Evolutionary conservation across 148 eudicot species (phyloP).

Genomic region (Pharnaceum exiguum): DNA sequence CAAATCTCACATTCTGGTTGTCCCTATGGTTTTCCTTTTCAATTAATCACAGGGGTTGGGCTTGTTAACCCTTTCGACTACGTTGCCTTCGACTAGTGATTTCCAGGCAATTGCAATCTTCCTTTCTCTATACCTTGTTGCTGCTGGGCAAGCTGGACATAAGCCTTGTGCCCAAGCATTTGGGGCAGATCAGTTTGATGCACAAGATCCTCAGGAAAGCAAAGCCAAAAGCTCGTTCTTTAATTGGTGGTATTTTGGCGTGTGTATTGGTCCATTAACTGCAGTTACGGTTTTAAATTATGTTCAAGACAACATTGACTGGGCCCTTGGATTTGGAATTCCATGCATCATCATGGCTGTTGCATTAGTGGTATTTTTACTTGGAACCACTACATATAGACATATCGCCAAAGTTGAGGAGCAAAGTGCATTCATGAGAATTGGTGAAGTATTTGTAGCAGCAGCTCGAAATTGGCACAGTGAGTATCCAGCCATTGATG

Average conservation of each 20-base stretch:
- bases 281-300: slow-evolving; percentile 40
- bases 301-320: slow-evolving; percentile 72
- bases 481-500: slow-evolving; percentile 25
- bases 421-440: slow-evolving; percentile 56
- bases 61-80: slow-evolving; percentile 51
- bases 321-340: slow-evolving; percentile 91
- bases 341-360: slow-evolving; percentile 63
- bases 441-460: slow-evolving; percentile 47
- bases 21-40: too few species aligned
- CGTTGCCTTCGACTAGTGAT: slow-evolving; percentile 22
- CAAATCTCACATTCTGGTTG: neutral
- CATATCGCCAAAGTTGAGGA: slow-evolving; percentile 30
- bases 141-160: slow-evolving; percentile 72
- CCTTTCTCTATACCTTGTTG: slow-evolving; percentile 56
- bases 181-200: slow-evolving; percentile 95
- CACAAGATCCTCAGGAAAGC: slow-evolving; percentile 48
- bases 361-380: slow-evolving; percentile 49
- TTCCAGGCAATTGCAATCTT: slow-evolving; percentile 43
- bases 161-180: slow-evolving; percentile 87
- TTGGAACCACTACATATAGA: slow-evolving; percentile 64
- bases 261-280: slow-evolving; percentile 31
- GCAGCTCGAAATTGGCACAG: slow-evolving; percentile 51
- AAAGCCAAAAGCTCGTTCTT: slow-evolving; percentile 87
- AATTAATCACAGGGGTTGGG: slow-evolving; percentile 51
- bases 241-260: slow-evolving; percentile 80